Percentiles rank a stretch among this genome's conserved stretches.
Conservation (phyloP, 805 yeast species). For the Komagataella ulmi region DNA sequence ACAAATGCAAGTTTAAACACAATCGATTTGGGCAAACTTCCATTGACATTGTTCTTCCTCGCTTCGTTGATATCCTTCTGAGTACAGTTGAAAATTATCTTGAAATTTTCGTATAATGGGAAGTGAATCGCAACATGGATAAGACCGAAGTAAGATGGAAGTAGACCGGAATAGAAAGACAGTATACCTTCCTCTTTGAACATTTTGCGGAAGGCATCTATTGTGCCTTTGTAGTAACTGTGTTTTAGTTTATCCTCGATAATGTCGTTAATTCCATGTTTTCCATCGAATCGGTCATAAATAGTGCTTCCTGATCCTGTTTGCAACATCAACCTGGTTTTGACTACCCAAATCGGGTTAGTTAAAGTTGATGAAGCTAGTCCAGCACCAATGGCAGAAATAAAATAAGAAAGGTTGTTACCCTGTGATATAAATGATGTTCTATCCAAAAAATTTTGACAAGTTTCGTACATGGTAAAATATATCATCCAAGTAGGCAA, state of each 20-base stretch:
- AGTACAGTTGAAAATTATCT: conserved; percentile 30
- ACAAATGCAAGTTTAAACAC: conserved; percentile 43
- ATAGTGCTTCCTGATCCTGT: conserved; percentile 32
- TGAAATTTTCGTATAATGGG: conserved; percentile 82
- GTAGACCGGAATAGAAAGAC: conserved; percentile 79
- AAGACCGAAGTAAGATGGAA: conserved; percentile 84
- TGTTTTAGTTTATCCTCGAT: neutral
- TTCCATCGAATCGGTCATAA: conserved; percentile 16
- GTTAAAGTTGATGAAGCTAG: conserved; percentile 72
- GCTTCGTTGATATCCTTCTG: conserved; percentile 3
- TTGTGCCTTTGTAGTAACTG: conserved; percentile 53
- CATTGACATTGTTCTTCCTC: neutral
- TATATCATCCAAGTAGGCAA: conserved; percentile 97
- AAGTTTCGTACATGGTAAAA: conserved; percentile 77
- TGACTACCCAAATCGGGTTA: conserved; percentile 96
- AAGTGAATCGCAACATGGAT: conserved; percentile 93
- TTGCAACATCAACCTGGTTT: conserved; percentile 87
- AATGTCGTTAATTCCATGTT: conserved; percentile 4
- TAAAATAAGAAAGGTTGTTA: conserved; percentile 25
- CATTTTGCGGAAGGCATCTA: conserved; percentile 77
- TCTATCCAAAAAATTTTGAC: conserved; percentile 42
- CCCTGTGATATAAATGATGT: conserved; percentile 6
- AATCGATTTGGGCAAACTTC: conserved; percentile 1
- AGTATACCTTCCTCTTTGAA: conserved; percentile 63
- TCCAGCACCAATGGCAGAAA: conserved; percentile 79